Conservation (phyloP, 805 yeast species). For the Yamadazyma endophytica region DNA sequence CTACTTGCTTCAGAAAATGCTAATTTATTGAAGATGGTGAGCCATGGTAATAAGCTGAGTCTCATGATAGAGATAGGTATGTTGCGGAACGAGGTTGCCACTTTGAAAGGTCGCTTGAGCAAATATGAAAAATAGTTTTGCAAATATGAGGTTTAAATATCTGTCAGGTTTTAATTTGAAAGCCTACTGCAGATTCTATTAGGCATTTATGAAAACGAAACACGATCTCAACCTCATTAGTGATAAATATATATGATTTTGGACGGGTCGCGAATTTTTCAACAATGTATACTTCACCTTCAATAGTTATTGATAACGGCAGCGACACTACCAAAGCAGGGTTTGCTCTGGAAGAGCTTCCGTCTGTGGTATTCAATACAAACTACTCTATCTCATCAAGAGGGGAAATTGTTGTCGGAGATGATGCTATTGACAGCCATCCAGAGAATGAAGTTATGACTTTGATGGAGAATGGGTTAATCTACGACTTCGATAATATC, state of each 20-base stretch:
- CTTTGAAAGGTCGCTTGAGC: slow-evolving; percentile 6
- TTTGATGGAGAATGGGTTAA: slow-evolving; percentile 56
- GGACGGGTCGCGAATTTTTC: slow-evolving; percentile 3
- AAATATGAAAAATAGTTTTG: slow-evolving; percentile 3
- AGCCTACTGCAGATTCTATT: too few species aligned
- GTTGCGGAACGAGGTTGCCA: slow-evolving; percentile 36
- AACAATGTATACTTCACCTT: slow-evolving; percentile 35
- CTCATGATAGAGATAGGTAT: slow-evolving; percentile 64
- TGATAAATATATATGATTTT: too few species aligned
- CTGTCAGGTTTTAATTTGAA: too few species aligned
- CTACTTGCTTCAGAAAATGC: slow-evolving; percentile 66
- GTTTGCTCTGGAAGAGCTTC: slow-evolving; percentile 59
- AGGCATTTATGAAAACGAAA: too few species aligned
- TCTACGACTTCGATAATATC: slow-evolving; percentile 72
- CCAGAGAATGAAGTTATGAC: slow-evolving; percentile 53
- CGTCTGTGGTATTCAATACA: slow-evolving; percentile 55
- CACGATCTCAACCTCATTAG: too few species aligned
- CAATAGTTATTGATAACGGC: slow-evolving; percentile 70
- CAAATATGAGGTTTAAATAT: too few species aligned
- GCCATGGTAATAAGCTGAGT: slow-evolving; percentile 74
- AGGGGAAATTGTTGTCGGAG: slow-evolving; percentile 37
- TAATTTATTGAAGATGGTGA: slow-evolving; percentile 62
- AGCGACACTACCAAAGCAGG: slow-evolving; percentile 66
- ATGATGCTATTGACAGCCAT: slow-evolving; percentile 40
- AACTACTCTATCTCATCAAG: slow-evolving; percentile 41